Evolutionary conservation across 2,329 filamentous ascomycete genomes (phyloP), one percentile per base, ranked within the genome.

Genomic region (Aspergillus proliferans): DNA sequence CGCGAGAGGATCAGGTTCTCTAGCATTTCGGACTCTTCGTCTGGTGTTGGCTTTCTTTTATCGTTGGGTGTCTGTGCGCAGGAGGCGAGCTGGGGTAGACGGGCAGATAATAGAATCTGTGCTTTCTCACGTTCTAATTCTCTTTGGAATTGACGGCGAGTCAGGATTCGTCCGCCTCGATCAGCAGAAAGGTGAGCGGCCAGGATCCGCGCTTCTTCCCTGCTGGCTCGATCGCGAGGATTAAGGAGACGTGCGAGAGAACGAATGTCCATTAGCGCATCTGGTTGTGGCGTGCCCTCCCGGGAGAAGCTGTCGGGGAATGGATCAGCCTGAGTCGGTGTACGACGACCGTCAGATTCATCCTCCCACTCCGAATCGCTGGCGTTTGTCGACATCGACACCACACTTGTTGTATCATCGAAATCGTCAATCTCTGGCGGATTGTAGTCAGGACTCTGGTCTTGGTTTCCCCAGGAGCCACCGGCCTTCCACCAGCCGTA

Each of bases 401-500:
- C 71, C 33, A 94, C 76, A 61, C 91, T 96, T 1, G 89, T 94
- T 7, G 80, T 81, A 62, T 94, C 88, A 62, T 85, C 83, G 41
- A 85, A 77, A 9, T 82, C 75, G 4, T 72, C 64, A 9, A 74
- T 67, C 2, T 46, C 44, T 14, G 67, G 60, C 1, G 84, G 84
- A 28, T 75, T 67, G 65, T 91, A 97, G 53, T 92, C 86, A 24
- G 87, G 87, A 61, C 88, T 95, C 4, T 77, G 76, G 64, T 97
- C 92, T 28, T 84, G 76, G 14, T 85, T 84, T 1, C 92, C 91
- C 84, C 89, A 96, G 73, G 87, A 87, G 6, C 88, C 89, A 18
- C 88, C 89, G 47, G 78, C 76, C 46, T 86, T 83, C 87, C 89
- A 97, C 81, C 91, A 93, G 26, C 76, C 76, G 65, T 96, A 97